These are phyloP conservation scores for Cudoniella acicularis DNA, from an alignment of 495 filamentous ascomycete species.

Conservation along the genomic window DNA sequence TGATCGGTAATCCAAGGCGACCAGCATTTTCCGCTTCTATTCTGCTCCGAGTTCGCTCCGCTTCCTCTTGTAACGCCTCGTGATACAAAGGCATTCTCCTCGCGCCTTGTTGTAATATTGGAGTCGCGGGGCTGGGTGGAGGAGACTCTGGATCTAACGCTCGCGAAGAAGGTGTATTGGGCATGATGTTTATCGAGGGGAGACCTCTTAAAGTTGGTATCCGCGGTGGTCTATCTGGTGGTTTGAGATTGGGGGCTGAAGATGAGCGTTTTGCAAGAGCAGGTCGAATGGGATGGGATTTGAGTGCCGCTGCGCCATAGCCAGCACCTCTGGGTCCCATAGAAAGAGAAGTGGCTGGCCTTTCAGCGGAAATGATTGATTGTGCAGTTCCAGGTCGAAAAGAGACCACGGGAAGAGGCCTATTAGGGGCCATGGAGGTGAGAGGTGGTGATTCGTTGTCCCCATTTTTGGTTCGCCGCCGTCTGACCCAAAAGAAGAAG, in stretches of 20 bases:
- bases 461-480: background rate
- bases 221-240: background rate
- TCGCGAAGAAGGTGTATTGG: background rate
- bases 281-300: constrained; percentile 6
- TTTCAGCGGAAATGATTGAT: background rate
- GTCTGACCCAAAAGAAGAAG: constrained; percentile 25
- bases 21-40: constrained; percentile 59
- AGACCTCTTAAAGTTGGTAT: background rate
- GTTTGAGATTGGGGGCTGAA: background rate
- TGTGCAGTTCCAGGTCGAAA: background rate
- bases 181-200: constrained; percentile 1
- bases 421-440: constrained; percentile 2
- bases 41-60: constrained; percentile 57
- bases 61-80: constrained; percentile 60
- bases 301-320: background rate
- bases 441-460: constrained; percentile 11
- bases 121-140: background rate
- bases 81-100: constrained; percentile 6
- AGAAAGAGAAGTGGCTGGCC: constrained; percentile 1
- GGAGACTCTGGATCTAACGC: background rate
- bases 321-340: constrained; percentile 1
- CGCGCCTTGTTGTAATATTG: background rate
- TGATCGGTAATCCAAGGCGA: constrained; percentile 50
- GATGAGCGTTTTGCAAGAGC: background rate
- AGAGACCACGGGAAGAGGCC: background rate